phyloP scores from a whole-genome alignment of 2,329 filamentous ascomycete genomes.

The Magnaporthiopsis incrustans region DNA sequence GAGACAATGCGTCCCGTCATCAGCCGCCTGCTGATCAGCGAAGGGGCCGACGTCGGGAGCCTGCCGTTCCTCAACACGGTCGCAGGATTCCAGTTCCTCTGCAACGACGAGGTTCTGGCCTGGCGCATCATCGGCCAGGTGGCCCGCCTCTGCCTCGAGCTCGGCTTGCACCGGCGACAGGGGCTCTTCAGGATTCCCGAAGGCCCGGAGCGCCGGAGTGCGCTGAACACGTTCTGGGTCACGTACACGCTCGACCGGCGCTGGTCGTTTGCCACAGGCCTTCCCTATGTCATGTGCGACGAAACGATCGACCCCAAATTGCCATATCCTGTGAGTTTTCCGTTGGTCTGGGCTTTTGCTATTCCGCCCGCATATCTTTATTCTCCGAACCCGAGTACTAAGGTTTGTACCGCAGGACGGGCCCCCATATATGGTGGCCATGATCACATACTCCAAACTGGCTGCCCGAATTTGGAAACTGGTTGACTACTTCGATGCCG shows the following conservation, averaged over 20 bases:
- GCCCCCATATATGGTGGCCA: slow-evolving; percentile 67
- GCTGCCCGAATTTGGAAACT: slow-evolving; percentile 82
- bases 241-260: slow-evolving; percentile 12
- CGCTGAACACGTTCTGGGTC: slow-evolving; percentile 10
- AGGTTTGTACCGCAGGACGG: slow-evolving; percentile 62
- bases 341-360: neutral
- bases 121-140: slow-evolving; percentile 85
- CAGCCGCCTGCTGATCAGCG: slow-evolving; percentile 56
- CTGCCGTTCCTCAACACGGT: slow-evolving; percentile 45
- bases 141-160: slow-evolving; percentile 26
- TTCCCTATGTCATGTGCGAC: slow-evolving; percentile 12
- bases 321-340: slow-evolving; percentile 64
- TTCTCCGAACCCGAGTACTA: slow-evolving; percentile 32
- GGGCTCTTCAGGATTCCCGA: neutral
- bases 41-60: slow-evolving; percentile 36
- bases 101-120: slow-evolving; percentile 75
- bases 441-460: slow-evolving; percentile 78
- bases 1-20: slow-evolving; percentile 65
- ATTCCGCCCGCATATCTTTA: too few relatives aligned
- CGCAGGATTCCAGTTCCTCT: slow-evolving; percentile 70
- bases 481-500: slow-evolving; percentile 58
- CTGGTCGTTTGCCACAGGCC: slow-evolving; percentile 10
- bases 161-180: slow-evolving; percentile 26
- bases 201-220: slow-evolving; percentile 1
- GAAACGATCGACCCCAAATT: slow-evolving; percentile 12